phyloP scores from a whole-genome alignment of 768 basidiomycete genomes.

The Trametes gibbosa region DNA sequence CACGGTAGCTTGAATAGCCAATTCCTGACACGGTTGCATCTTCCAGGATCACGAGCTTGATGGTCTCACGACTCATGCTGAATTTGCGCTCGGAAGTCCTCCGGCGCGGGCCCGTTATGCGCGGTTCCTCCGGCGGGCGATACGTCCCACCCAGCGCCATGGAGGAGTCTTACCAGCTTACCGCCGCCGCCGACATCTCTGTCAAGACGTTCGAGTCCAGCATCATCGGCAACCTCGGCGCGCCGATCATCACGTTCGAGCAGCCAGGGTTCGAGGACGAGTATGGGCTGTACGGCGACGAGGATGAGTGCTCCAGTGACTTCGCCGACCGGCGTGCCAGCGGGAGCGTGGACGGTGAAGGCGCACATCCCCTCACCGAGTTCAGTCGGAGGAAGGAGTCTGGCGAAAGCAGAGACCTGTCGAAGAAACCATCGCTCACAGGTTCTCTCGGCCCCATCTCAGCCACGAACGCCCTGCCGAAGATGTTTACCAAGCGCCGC shows the following conservation, averaged over 20 bases:
- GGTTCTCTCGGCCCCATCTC: not conserved
- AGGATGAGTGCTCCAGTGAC: not conserved
- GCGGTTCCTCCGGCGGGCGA: not conserved
- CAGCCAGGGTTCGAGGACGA: slow-evolving; percentile 70
- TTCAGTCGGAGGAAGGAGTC: not conserved
- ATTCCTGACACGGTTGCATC: not conserved
- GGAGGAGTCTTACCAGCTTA: slow-evolving; percentile 8
- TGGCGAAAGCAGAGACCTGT: not conserved
- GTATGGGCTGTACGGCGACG: slow-evolving; percentile 2
- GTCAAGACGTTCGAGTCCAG: slow-evolving; percentile 14
- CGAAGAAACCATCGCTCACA: slow-evolving; percentile 8
- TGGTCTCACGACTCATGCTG: slow-evolving; percentile 26
- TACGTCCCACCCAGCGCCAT: not conserved
- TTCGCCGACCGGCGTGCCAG: not conserved
- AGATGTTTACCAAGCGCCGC: slow-evolving; percentile 1
- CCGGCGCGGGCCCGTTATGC: slow-evolving; percentile 12
- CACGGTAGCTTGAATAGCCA: not conserved
- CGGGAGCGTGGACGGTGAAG: not conserved
- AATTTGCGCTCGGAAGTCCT: slow-evolving; percentile 20
- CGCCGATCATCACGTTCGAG: slow-evolving; percentile 17
- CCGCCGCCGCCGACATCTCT: not conserved
- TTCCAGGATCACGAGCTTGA: slow-evolving; percentile 21
- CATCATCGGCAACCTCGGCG: slow-evolving; percentile 24
- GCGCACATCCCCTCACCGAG: not conserved
- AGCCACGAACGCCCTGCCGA: not conserved